Base-by-base conservation (phyloP, 306 rosid genomes). In the Citrullus mucosospermus region DNA sequence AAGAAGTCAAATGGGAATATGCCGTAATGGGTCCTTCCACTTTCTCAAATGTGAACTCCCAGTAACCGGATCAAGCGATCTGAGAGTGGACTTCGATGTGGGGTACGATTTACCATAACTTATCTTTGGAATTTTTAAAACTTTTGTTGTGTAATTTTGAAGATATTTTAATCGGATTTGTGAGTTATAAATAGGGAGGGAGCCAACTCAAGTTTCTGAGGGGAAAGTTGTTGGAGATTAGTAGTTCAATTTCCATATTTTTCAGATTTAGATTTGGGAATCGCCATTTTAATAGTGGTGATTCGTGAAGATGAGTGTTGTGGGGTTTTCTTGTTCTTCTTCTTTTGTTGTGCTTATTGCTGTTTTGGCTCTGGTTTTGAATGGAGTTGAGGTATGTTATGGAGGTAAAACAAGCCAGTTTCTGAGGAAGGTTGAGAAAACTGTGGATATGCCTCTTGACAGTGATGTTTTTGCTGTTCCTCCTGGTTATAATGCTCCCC, bases 401-500 rank as follows among this genome's bases (percentile, higher is more conserved):
- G 87, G 86, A 39, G 86, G 89, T 41, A 80, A 39, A 48, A 90
- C 89, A 14, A 85, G 93, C 59, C 2, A 71, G 78, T 90, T 87
- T 55, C 68, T 87, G 16, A 88, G 93, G 78, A 81, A 83, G 65
- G 86, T 77, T 79, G 80, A 87, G 84, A 84, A 80, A 17, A 60
- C 92, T 0, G 12, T 63, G 9, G 96, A 92, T 78, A 89, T 90
- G 97, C 90, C 93, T 16, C 60, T 88, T 4, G 88, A 92, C 55
- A 92, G 96, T 65, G 92, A 88, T 67, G 91, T 85, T 17, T 90
- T 92, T 41, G 68, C 55, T 71, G 63, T 82, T 6, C 96, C 97
- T 50, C 81, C 85, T 14, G 97, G 97, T 71, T 86, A 82, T 62
- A 90, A 90, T 71, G 93, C 96, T 69, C 97, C 97, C 65, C 93